Evolutionary conservation across 2,329 filamentous ascomycete species (phyloP).

Genomic region (Xylariaceae sp.): DNA sequence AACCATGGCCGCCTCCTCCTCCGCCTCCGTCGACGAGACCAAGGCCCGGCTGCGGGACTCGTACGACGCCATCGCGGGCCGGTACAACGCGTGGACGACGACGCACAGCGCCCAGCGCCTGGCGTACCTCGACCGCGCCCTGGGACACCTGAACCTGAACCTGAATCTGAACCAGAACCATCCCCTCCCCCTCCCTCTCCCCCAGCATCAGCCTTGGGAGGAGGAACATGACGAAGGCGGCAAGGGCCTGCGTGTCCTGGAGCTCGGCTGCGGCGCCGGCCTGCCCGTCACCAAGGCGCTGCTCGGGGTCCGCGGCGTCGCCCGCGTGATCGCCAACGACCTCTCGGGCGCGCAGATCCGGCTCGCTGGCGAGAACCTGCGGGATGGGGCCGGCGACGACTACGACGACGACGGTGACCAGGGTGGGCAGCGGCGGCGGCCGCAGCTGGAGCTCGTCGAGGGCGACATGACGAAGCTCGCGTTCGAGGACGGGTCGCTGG

Average conservation of each 20-base stretch:
- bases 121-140: slow-evolving; percentile 26
- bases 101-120: slow-evolving; percentile 24
- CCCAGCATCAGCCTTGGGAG: too few relatives aligned
- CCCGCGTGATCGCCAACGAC: slow-evolving; percentile 31
- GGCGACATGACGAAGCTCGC: slow-evolving; percentile 32
- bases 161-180: too few relatives aligned
- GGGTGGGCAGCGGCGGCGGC: slow-evolving; percentile 8
- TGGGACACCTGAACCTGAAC: slow-evolving; percentile 20
- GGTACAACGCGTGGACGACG: slow-evolving; percentile 33
- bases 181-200: too few relatives aligned
- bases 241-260: slow-evolving; percentile 22
- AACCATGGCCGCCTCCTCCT: background rate
- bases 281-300: slow-evolving; percentile 28
- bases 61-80: slow-evolving; percentile 31
- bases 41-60: slow-evolving; percentile 32
- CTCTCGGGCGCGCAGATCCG: slow-evolving; percentile 31
- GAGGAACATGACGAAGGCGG: background rate
- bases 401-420: slow-evolving; percentile 5
- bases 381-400: slow-evolving; percentile 5
- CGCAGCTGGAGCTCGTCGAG: slow-evolving; percentile 22
- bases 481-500: slow-evolving; percentile 28
- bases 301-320: slow-evolving; percentile 16
- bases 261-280: slow-evolving; percentile 36
- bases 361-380: slow-evolving; percentile 22
- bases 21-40: slow-evolving; percentile 21